Evolutionary conservation across 306 rosid species (phyloP).

Genomic region (Heteromeles arbutifolia): DNA sequence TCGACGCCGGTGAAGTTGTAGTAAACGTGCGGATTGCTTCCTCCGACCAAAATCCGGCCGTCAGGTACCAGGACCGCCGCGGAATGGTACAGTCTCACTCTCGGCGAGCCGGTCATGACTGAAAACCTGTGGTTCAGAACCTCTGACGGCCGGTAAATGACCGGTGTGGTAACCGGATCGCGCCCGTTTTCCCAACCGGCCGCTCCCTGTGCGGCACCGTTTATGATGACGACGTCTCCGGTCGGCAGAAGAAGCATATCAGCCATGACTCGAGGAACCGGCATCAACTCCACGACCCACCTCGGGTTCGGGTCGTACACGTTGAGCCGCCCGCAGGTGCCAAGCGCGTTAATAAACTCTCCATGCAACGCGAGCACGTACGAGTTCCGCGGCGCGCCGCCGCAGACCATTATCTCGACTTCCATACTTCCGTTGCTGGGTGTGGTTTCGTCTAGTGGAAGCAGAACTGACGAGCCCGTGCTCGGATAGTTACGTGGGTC

Average conservation of each 20-base stretch:
- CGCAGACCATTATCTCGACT: slow-evolving; percentile 60
- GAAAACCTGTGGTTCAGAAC: neutral
- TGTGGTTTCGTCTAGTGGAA: slow-evolving; percentile 56
- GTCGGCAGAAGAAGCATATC: slow-evolving; percentile 67
- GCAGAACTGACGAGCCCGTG: slow-evolving; percentile 68
- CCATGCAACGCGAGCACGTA: slow-evolving; percentile 17
- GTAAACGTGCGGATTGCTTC: slow-evolving; percentile 59
- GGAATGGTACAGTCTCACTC: slow-evolving; percentile 67
- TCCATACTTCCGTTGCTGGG: neutral
- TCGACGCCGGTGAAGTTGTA: slow-evolving; percentile 58
- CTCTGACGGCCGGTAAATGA: slow-evolving; percentile 31
- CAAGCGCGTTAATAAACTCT: slow-evolving; percentile 24
- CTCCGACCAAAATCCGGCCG: slow-evolving; percentile 63
- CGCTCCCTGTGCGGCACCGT: slow-evolving; percentile 48
- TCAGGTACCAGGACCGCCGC: slow-evolving; percentile 42
- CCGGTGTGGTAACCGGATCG: slow-evolving; percentile 36
- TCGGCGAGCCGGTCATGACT: slow-evolving; percentile 35
- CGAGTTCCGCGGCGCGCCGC: slow-evolving; percentile 56
- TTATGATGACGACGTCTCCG: slow-evolving; percentile 55
- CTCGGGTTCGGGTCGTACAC: slow-evolving; percentile 35
- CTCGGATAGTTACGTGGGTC: slow-evolving; percentile 81
- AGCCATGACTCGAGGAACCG: slow-evolving; percentile 59
- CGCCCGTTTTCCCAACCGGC: slow-evolving; percentile 72
- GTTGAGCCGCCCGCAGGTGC: slow-evolving; percentile 48
- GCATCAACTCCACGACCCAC: slow-evolving; percentile 72